Evolutionary conservation across 176 grass and related monocot species (phyloP), one percentile per base, ranked within the genome.

Genomic region (Chrysopogon serrulatus): DNA sequence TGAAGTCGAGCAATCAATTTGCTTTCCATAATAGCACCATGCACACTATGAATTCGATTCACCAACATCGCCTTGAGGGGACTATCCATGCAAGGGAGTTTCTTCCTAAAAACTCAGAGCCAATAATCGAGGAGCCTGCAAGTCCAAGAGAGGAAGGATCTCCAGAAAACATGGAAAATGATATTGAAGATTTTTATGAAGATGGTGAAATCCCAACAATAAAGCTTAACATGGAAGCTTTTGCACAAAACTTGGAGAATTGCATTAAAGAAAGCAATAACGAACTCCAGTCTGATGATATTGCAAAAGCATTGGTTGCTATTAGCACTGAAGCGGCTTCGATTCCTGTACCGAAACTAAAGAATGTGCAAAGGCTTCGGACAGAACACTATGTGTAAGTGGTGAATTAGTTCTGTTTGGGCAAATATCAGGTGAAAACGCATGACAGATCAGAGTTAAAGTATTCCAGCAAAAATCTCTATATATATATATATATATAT

Each of bases 371-470:
- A 78, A 92, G 84, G 65, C 93, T 98, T 81, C 88, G 93, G 42
- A 98, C 96, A 68, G 93, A 95, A 76, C 95, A 98, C 66, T 87
- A 90, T 64, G 95, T 91, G 95, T 98, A 93, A 86, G 95, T 77
- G 35, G 37, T 24, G 33, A 85, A 34, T 24, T 34, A 37, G 59
- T 56, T 68, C 60, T 82, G 10, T 13, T 71, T 56, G 33, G 9
- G 34, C 2, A 68, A 41, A 57, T 71, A 39, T 24, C 44, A 68
- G 31, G 28, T 66, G 64, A 79, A 79, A 79, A 35, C 24, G 31
- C 42, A 68, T 80, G 44, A 19, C 37, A 80, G 68, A 39, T 28
- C 7, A 39, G 51, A 53, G 1, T 35, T 35, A 6, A 32, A 49
- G 34, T 2, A 37, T 49, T 80, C 11, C 63, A n/a, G n/a, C 14